These are phyloP conservation scores for Pythium brachiatum DNA, from an alignment of 352 stramenopile species.

Conservation along the genomic window DNA sequence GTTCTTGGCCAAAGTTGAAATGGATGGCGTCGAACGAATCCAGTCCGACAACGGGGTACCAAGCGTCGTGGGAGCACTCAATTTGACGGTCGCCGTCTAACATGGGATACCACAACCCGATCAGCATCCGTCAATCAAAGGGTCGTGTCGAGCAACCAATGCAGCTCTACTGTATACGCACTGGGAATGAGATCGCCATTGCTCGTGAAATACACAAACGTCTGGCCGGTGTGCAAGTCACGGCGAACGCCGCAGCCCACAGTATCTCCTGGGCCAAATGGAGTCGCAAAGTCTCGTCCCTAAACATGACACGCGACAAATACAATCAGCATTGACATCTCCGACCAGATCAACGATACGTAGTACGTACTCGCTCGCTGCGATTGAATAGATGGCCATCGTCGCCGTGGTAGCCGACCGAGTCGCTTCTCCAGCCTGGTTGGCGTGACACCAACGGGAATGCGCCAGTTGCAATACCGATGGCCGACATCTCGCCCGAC, in stretches of 20 bases:
- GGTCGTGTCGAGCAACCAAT: too few species aligned
- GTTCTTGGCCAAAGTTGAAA: conserved; percentile 82
- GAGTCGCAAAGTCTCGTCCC: conserved; percentile 53
- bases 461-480: conserved; percentile 47
- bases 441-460: conserved; percentile 68
- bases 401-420: conserved; percentile 78
- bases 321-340: too few species aligned
- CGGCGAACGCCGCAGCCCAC: conserved; percentile 71
- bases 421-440: conserved; percentile 62
- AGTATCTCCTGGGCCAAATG: conserved; percentile 61
- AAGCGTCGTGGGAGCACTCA: conserved; percentile 39
- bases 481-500: conserved; percentile 53
- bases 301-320: conserved; percentile 29
- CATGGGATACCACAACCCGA: conserved; percentile 9
- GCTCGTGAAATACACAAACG: conserved; percentile 70
- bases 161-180: conserved; percentile 6
- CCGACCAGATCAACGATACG: too few species aligned
- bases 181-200: conserved; percentile 57
- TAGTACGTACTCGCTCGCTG: conserved; percentile 37
- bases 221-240: conserved; percentile 31
- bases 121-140: not conserved
- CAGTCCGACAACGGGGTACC: conserved; percentile 81
- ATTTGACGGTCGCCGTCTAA: conserved; percentile 34
- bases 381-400: conserved; percentile 68
- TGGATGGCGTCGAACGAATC: conserved; percentile 75